phyloP scores from a whole-genome alignment of 495 filamentous ascomycete species.

The Hypoxylon cercidicola region DNA sequence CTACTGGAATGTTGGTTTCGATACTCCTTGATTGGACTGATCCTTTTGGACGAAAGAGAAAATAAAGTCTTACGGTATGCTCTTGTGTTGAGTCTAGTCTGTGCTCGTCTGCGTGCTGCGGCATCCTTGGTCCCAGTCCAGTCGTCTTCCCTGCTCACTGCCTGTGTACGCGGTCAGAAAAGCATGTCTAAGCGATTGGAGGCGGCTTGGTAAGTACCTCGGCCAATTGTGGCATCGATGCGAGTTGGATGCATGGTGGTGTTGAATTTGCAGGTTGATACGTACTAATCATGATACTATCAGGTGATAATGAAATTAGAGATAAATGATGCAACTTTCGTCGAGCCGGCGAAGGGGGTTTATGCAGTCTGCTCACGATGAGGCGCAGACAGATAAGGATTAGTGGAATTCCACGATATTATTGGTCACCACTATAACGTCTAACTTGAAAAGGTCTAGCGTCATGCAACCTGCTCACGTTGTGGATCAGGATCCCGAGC shows the following conservation, averaged over 20 bases:
- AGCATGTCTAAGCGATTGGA: conserved; percentile 41
- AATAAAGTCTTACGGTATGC: conserved; percentile 53
- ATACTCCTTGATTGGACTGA: conserved; percentile 27
- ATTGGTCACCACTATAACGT: conserved; percentile 8
- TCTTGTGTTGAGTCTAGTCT: conserved; percentile 57
- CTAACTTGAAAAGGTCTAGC: conserved; percentile 44
- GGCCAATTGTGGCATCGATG: conserved; percentile 53
- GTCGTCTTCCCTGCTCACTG: conserved; percentile 51
- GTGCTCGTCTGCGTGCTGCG: conserved; percentile 46
- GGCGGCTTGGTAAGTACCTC: conserved; percentile 46
- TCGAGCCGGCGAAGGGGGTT: conserved; percentile 31
- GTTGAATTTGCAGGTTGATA: conserved; percentile 45
- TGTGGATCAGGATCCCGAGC: not conserved
- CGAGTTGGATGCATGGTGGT: conserved; percentile 48
- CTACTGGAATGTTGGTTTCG: conserved; percentile 45
- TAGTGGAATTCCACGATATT: too few species aligned
- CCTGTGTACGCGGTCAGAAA: conserved; percentile 43
- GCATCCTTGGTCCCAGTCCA: conserved; percentile 56
- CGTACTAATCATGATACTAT: conserved; percentile 47
- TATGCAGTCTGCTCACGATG: conserved; percentile 52
- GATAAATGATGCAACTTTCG: conserved; percentile 37
- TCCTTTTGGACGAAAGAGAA: too few species aligned
- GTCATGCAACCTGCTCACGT: conserved; percentile 55
- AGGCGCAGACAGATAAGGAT: conserved; percentile 27
- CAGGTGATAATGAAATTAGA: conserved; percentile 40